These are phyloP conservation scores for Pseudogymnoascus sp. DNA, from an alignment of 2,329 filamentous ascomycete species.

Conservation along the genomic window DNA sequence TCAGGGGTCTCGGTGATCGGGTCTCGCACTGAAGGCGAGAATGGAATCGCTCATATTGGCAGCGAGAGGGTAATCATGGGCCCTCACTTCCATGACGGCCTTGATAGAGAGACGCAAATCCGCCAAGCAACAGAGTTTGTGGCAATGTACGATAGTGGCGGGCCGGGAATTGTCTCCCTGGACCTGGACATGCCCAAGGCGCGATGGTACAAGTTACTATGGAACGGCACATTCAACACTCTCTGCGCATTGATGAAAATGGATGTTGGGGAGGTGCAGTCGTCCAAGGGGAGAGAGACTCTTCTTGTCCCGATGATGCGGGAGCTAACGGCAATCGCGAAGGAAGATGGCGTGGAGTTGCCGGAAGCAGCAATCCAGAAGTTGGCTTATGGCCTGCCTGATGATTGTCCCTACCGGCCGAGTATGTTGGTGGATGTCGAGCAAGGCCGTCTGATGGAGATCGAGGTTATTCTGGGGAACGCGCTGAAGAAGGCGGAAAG, in stretches of 20 bases:
- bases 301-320: conserved; percentile 25
- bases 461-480: conserved; percentile 50
- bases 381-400: conserved; percentile 2
- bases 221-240: conserved; percentile 22
- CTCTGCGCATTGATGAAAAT: conserved; percentile 20
- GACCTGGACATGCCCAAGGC: conserved; percentile 20
- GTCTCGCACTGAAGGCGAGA: conserved; percentile 18
- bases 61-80: conserved; percentile 20
- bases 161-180: conserved; percentile 18
- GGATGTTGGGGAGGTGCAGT: conserved; percentile 17
- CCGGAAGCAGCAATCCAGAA: conserved; percentile 17
- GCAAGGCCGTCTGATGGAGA: conserved; percentile 43
- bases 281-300: conserved; percentile 22
- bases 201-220: conserved; percentile 24
- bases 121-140: conserved; percentile 19
- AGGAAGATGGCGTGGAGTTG: conserved; percentile 19
- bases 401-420: conserved; percentile 20
- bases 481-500: conserved; percentile 44
- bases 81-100: conserved; percentile 18
- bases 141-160: conserved; percentile 20
- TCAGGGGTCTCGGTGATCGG: conserved; percentile 24
- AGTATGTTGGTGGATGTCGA: conserved; percentile 49
- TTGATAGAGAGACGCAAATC: conserved; percentile 12
- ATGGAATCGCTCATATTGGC: conserved; percentile 21
- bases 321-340: conserved; percentile 22